These are phyloP conservation scores for Plectosphaerella cucumerina DNA, from an alignment of 2,329 filamentous ascomycete species.

Conservation along the genomic window DNA sequence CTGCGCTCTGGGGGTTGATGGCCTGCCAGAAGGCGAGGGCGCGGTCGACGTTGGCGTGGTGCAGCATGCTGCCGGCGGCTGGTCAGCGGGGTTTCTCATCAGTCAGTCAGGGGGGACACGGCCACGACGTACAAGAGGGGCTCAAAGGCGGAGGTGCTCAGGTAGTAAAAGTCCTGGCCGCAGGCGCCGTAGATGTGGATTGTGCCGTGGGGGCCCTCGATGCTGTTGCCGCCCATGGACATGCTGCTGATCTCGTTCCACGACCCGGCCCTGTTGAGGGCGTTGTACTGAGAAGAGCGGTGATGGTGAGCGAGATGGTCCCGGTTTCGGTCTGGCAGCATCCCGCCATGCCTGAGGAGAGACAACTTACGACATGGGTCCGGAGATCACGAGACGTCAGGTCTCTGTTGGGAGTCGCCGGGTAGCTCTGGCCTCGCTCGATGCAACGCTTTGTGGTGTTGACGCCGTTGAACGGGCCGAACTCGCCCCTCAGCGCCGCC, in stretches of 20 bases:
- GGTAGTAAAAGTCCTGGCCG: conserved; percentile 25
- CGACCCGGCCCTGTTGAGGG: conserved; percentile 30
- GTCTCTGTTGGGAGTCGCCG: conserved; percentile 29
- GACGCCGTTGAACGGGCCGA: conserved; percentile 22
- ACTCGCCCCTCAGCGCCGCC: conserved; percentile 30
- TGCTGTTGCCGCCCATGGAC: conserved; percentile 29
- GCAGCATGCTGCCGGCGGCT: conserved; percentile 34
- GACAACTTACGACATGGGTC: conserved; percentile 33
- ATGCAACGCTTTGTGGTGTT: conserved; percentile 9
- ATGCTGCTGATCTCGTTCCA: conserved; percentile 37
- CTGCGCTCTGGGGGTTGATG: conserved; percentile 32
- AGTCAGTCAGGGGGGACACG: background rate
- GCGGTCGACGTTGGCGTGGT: conserved; percentile 58
- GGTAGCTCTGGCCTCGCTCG: conserved; percentile 25
- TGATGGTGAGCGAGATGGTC: background rate
- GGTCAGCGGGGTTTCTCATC: background rate
- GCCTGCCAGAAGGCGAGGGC: conserved; percentile 55
- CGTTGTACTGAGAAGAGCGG: conserved; percentile 34
- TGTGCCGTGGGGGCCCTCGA: conserved; percentile 40
- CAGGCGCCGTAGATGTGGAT: conserved; percentile 36
- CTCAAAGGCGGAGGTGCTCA: conserved; percentile 40
- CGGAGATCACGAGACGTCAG: conserved; percentile 29
- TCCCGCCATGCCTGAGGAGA: background rate
- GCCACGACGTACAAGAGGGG: conserved; percentile 36
- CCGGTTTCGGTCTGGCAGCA: conserved; percentile 1